phyloP scores from a whole-genome alignment of 331 rosid genomes.

The Saraca asoca region DNA sequence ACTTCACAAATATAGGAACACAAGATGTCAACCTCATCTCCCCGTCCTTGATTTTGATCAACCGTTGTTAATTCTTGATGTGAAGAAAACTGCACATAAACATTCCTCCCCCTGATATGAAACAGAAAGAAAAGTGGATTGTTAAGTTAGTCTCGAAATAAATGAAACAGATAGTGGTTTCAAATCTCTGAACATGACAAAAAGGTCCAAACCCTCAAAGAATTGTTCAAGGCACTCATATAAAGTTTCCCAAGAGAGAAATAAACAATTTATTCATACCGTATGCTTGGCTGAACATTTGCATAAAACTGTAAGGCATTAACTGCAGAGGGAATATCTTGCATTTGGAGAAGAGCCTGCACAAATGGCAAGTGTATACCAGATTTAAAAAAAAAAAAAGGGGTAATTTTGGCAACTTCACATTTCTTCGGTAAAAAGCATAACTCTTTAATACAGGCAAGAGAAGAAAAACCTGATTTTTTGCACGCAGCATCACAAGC shows the following conservation, averaged over 20 bases:
- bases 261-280: conserved; percentile 33
- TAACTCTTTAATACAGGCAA: conserved; percentile 10
- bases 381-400: neutral
- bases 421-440: conserved; percentile 23
- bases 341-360: conserved; percentile 93
- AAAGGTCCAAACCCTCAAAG: conserved; percentile 22
- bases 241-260: neutral
- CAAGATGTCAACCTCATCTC: conserved; percentile 76
- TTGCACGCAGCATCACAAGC: conserved; percentile 99
- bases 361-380: conserved; percentile 23
- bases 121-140: no score
- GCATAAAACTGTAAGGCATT: conserved; percentile 75
- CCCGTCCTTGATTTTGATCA: conserved; percentile 91
- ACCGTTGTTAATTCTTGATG: conserved; percentile 88
- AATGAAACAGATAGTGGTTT: conserved; percentile 3
- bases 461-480: conserved; percentile 76
- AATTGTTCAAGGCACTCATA: neutral
- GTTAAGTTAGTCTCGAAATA: neutral
- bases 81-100: conserved; percentile 89
- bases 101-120: conserved; percentile 81
- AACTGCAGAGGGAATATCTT: conserved; percentile 81
- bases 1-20: conserved; percentile 5
- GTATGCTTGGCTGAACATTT: conserved; percentile 48
- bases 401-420: neutral
- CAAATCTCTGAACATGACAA: conserved; percentile 11